Base-by-base conservation (phyloP, 2,329 filamentous ascomycete genomes). In the Trichoderma koningii region DNA sequence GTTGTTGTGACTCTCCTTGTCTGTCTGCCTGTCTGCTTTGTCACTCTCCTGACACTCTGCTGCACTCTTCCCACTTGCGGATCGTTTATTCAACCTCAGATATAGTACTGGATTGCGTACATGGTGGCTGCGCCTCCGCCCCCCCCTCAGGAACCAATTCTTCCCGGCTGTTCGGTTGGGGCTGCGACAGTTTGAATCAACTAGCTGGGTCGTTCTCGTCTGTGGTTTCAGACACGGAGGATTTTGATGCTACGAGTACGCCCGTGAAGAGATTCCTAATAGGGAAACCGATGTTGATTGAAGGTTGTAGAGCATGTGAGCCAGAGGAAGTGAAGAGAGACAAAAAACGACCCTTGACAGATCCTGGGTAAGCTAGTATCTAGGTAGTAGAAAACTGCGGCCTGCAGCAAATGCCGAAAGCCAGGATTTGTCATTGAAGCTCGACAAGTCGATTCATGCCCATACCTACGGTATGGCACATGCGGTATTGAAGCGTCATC, bases 101-200 rank as follows among this genome's bases (percentile, higher is more conserved):
- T 12, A 10, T 38, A 38, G 7, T 28, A 21, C 10, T 42, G 56
- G 12, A 45, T 51, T 51, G 45, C 45, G 28, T 19, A 41, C 45
- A 17, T 28, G 44, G 30, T 44, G 30, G 48, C 23, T 45, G 57
- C 23, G 14, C 38, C 7, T 51, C 34, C 28, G 28, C 7, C 7
- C 12, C 34, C 34, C 23, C 12, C 34, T 41, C 38, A n/a, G 44
- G 30, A 48, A 14, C 48, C 48, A 44, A 17, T 34, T 10, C 34
- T 45, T 45, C 45, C 57, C 57, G 48, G 48, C 38, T 52, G 26
- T 44, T 62, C 48, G 48, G 57, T 45, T 62, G 57, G 57, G 57
- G 48, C 48, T 62, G 57, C 57, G 57, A 62, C 57, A 62, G 47
- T 44, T 62, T 62, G 57, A 52, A 44, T 62, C 57, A 62, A n/a